Percentiles rank a stretch among this genome's conserved stretches.
Evolutionary conservation across 2,329 filamentous ascomycete genomes (phyloP).

Genomic region (Diaporthe sp.): DNA sequence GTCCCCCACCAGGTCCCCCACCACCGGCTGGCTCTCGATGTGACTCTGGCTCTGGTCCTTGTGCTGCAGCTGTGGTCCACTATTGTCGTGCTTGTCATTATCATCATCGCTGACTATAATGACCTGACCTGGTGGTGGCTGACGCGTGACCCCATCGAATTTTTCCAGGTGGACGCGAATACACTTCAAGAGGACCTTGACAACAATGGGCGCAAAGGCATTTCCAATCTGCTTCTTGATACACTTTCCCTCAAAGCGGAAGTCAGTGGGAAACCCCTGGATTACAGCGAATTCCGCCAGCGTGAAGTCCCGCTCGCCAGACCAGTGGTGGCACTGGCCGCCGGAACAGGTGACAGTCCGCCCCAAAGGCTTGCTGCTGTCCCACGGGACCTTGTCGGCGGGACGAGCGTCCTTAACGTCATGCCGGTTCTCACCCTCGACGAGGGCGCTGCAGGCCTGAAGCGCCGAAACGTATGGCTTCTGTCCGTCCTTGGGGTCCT

Average conservation of each 20-base stretch:
- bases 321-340: slow-evolving; percentile 74
- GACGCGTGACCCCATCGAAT: slow-evolving; percentile 54
- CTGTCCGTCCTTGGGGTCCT: slow-evolving; percentile 52
- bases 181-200: slow-evolving; percentile 64
- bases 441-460: slow-evolving; percentile 57
- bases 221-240: slow-evolving; percentile 81
- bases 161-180: slow-evolving; percentile 61
- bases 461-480: slow-evolving; percentile 61
- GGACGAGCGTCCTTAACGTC: slow-evolving; percentile 46
- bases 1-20: neutral
- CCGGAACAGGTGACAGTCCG: slow-evolving; percentile 77
- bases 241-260: slow-evolving; percentile 66
- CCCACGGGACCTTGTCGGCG: slow-evolving; percentile 55
- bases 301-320: slow-evolving; percentile 74
- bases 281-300: slow-evolving; percentile 77
- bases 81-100: neutral
- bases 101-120: slow-evolving; percentile 32
- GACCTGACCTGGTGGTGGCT: slow-evolving; percentile 13
- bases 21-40: too few species aligned
- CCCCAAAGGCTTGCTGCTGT: slow-evolving; percentile 62
- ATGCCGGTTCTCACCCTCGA: slow-evolving; percentile 53
- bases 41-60: neutral
- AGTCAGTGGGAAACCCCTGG: slow-evolving; percentile 76
- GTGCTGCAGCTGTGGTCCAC: neutral
- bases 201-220: slow-evolving; percentile 77